Base-by-base conservation (phyloP, 352 stramenopile species). In the Globisporangium sylvaticum region DNA sequence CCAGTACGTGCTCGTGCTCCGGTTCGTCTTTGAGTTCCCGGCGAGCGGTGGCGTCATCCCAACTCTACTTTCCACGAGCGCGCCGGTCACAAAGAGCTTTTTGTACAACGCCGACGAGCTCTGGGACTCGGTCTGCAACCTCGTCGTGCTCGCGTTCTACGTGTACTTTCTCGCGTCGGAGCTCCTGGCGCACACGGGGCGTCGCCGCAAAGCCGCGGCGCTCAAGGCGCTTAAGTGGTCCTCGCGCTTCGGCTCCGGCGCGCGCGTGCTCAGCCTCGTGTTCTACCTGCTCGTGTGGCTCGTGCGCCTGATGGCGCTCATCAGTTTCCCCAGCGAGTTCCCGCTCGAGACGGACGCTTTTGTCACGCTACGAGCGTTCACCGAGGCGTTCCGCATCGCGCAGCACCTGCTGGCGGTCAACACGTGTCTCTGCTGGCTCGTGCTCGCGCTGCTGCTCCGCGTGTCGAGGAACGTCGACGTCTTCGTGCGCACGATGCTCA, bases 21-120 rank as follows among this genome's bases (percentile, higher is more conserved):
- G 78, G 4, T 83, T 88, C 57, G 37, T 82, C 24, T 64, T 88
- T 32, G 80, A 86, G 58, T 74, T 88, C 32, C 78, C 78, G 4
- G 63, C 78, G 18, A 68, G 73, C 9, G 80, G 78, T 1, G 76
- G 80, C 32, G 78, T 74, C 29, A 39, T 83, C 1, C 39, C 76
- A 1, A 76, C 64, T 5, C 46, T 79, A 24, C 65, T 59, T 12
- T 58, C 64, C 14, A 72, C 62, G 39, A 65, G 73, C 1, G 78
- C 72, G 18, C 80, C 80, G n/a, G 67, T 84, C 42, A 77, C 67
- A 1, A 71, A 70, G 34, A 83, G 73, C 24, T 84, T 85, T 37
- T 48, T 86, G 18, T 63, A 80, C 37, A 62, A 78, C 54, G 20
- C 57, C 2, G 68, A 80, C 31, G 69, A 77, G 7, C 58, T 69